Conservation (phyloP, 306 rosid species). For the Quercus ilex region DNA sequence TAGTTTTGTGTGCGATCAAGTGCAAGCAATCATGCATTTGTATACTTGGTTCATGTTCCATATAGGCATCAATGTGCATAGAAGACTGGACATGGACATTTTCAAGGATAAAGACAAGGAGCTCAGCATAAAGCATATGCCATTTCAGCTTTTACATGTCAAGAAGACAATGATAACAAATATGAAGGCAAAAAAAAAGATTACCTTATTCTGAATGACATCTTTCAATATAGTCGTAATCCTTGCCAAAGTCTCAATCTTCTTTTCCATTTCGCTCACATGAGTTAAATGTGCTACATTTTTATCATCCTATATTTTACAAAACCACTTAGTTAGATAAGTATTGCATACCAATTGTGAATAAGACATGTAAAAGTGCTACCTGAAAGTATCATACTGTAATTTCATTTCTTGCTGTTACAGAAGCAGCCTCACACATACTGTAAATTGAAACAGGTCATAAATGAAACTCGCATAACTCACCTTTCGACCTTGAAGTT, state of each 20-base stretch:
- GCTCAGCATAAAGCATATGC: background rate
- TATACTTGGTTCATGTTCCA: background rate
- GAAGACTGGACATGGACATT: background rate
- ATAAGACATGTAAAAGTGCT: background rate
- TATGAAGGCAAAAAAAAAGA: background rate
- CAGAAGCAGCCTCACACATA: background rate
- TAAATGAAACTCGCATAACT: slow-evolving; percentile 1
- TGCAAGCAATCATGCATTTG: background rate
- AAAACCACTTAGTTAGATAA: slow-evolving; percentile 2
- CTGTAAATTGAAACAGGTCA: background rate
- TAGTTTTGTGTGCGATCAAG: background rate
- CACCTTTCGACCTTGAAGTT: slow-evolving; percentile 98
- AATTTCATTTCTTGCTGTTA: background rate
- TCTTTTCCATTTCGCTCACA: slow-evolving; percentile 92
- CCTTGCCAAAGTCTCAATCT: slow-evolving; percentile 76
- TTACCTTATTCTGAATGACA: slow-evolving; percentile 96
- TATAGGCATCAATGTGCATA: background rate
- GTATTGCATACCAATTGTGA: background rate
- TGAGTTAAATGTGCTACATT: slow-evolving; percentile 94
- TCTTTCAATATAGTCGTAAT: slow-evolving; percentile 85
- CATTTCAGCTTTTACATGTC: background rate
- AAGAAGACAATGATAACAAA: slow-evolving; percentile 1
- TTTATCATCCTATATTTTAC: slow-evolving; percentile 71
- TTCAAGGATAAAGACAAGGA: background rate
- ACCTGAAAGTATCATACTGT: background rate